Evolutionary conservation across 495 filamentous ascomycete species (phyloP).

Genomic region (Aspergillus baeticus): DNA sequence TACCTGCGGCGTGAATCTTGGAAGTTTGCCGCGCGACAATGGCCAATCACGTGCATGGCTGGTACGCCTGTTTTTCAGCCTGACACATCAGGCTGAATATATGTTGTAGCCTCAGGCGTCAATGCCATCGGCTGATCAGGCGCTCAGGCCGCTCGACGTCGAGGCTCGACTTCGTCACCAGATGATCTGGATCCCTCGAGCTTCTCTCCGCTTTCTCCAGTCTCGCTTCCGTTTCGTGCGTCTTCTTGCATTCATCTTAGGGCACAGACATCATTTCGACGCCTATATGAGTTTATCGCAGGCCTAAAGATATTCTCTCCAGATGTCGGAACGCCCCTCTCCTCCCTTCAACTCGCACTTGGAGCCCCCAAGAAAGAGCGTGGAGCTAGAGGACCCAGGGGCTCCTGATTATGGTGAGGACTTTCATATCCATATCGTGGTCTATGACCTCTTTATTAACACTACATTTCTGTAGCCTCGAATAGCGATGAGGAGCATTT

Average conservation of each 20-base stretch:
- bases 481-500: constrained; percentile 84
- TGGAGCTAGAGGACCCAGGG: constrained; percentile 70
- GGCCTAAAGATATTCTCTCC: constrained; percentile 19
- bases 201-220: constrained; percentile 21
- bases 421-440: neutral
- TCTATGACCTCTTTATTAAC: neutral
- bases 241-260: constrained; percentile 7
- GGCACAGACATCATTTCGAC: neutral
- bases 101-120: constrained; percentile 28
- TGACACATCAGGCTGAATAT: constrained; percentile 15
- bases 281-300: constrained; percentile 24
- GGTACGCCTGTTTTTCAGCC: too few relatives aligned
- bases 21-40: constrained; percentile 7
- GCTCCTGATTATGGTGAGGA: constrained; percentile 76
- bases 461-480: constrained; percentile 39
- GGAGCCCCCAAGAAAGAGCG: constrained; percentile 64
- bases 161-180: constrained; percentile 40
- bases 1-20: neutral
- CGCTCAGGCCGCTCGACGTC: constrained; percentile 7
- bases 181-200: constrained; percentile 21
- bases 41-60: constrained; percentile 8
- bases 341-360: constrained; percentile 46
- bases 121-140: too few relatives aligned
- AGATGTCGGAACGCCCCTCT: constrained; percentile 43
- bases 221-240: constrained; percentile 12